phyloP scores from a whole-genome alignment of 257 asterid species.

The Solanum sitiens region DNA sequence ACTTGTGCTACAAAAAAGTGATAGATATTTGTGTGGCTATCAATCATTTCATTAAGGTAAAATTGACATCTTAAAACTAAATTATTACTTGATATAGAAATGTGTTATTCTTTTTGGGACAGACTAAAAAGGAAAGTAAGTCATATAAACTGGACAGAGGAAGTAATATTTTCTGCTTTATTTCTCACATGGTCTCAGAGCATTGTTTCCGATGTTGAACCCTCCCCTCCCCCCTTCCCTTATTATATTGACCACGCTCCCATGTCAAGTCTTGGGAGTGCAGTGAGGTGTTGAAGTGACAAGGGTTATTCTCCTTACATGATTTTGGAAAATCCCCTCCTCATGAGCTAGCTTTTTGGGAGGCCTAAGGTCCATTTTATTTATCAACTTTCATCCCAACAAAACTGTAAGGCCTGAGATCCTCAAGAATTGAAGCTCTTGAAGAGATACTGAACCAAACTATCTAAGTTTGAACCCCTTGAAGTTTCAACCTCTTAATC shows the following conservation, averaged over 20 bases:
- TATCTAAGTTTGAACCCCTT: background rate
- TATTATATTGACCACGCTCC: background rate
- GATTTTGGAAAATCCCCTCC: background rate
- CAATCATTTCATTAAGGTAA: background rate
- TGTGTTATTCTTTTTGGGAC: background rate
- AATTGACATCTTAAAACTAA: background rate
- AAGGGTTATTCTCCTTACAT: background rate
- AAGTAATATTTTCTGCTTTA: background rate
- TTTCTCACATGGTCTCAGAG: background rate
- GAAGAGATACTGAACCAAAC: background rate
- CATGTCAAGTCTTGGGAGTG: background rate
- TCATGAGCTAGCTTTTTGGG: background rate
- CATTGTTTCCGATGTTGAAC: background rate
- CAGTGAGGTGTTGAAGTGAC: background rate
- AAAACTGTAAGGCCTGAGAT: background rate
- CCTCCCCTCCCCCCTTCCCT: background rate
- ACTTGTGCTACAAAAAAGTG: background rate
- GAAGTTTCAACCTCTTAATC: background rate
- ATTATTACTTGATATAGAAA: background rate
- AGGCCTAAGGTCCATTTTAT: background rate
- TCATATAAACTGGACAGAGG: background rate
- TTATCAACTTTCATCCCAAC: background rate
- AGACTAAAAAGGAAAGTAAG: background rate
- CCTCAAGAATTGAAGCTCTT: background rate
- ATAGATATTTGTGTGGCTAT: background rate